Base-by-base conservation (phyloP, 1,284 basidiomycete species). In the Sporisorium graminicola region DNA sequence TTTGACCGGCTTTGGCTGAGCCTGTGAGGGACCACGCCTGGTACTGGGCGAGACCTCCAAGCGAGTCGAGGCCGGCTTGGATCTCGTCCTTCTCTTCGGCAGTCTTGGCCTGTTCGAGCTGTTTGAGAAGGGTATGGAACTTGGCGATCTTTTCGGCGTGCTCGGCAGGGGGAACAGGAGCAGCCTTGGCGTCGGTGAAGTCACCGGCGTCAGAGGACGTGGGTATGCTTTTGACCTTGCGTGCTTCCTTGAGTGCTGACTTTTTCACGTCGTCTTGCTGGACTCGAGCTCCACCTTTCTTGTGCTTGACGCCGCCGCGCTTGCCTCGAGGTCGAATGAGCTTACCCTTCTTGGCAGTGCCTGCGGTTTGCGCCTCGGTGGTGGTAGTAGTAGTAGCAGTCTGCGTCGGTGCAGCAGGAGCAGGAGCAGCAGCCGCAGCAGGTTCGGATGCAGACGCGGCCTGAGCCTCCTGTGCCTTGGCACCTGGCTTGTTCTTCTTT, bases 51-150 rank as follows among this genome's bases (percentile, higher is more conserved):
- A 85, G 65, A 2, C 82, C 83, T 8, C 82, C 83, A 18, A 80
- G 69, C 33, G 60, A 56, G n/a, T 76, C 75, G 42, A 77, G 71
- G 20, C 82, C 65, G 0, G 50, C 51, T 18, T 68, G 51, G n/a
- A 85, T 70, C 52, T 63, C 58, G 8, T 58, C 70, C 35, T 69
- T 71, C 42, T 82, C 74, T 3, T 50, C 62, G 5, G 62, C 49
- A 1, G 70, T 68, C n/a, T 65, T 78, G 16, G 77, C 63, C n/a
- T 76, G 81, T 14, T 81, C 80, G 43, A 83, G 72, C 65, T 83
- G 65, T 63, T 85, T 85, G 33, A 80, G 65, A 1, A 85, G 64
- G 9, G 81, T 74, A 55, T 85, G 83, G 66, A 80, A 84, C 13
- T 67, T 60, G 58, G 81, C 77, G 40, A 85, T 85, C 53, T 67